Percentiles rank a stretch among this genome's conserved stretches.
phyloP scores from a whole-genome alignment of 140 eudicot genomes.

The Bidens hawaiensis region DNA sequence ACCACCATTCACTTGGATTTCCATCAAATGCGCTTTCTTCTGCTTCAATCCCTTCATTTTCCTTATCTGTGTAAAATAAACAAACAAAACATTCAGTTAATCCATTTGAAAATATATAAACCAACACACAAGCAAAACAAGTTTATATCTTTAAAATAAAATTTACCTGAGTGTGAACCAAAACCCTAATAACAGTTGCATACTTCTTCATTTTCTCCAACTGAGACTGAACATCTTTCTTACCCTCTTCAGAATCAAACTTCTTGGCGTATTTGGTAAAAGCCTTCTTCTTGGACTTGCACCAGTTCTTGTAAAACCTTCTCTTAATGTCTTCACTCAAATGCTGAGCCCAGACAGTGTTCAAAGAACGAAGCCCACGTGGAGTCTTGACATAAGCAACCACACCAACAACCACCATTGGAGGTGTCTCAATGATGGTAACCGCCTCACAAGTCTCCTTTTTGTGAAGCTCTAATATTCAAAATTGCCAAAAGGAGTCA shows the following conservation, averaged over 20 bases:
- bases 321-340: constrained; percentile 50
- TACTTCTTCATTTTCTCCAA: constrained; percentile 60
- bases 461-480: constrained; percentile 49
- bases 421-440: constrained; percentile 57
- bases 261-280: constrained; percentile 53
- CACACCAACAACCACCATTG: constrained; percentile 64
- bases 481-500: not conserved
- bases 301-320: constrained; percentile 63
- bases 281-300: constrained; percentile 65
- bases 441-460: constrained; percentile 67
- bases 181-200: constrained; percentile 49
- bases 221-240: constrained; percentile 49
- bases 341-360: constrained; percentile 58
- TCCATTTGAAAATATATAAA: not conserved
- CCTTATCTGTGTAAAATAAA: constrained; percentile 33
- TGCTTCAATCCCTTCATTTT: constrained; percentile 68
- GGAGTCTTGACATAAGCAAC: constrained; percentile 67
- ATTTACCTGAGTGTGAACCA: constrained; percentile 57
- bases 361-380: constrained; percentile 56
- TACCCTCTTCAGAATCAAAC: constrained; percentile 47
- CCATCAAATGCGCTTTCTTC: constrained; percentile 66
- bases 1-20: constrained; percentile 64
- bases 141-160: not conserved
- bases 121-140: not conserved
- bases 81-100: not conserved